Evolutionary conservation across 768 basidiomycete species (phyloP), one percentile per base, ranked within the genome.

Genomic region (Obba rivulosa): DNA sequence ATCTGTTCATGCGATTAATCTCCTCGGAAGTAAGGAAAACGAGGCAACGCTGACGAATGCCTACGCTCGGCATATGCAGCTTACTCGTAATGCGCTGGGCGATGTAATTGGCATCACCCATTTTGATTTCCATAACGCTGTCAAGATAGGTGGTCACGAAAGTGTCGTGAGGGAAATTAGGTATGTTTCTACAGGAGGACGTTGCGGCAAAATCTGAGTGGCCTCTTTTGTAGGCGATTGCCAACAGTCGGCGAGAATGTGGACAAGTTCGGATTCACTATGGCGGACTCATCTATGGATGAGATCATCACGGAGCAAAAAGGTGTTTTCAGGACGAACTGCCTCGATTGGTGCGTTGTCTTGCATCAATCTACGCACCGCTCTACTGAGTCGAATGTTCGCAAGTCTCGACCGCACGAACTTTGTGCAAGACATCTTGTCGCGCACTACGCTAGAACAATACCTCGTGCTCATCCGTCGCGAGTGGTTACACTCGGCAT

Each of bases 351-450:
- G 94, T 92, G 58, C 11, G 57, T 34, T 11, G 14, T 16, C 16
- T 46, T 8, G 10, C 14, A n/a, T 13, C 40, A n/a, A n/a, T n/a
- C n/a, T n/a, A n/a, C n/a, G n/a, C n/a, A n/a, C n/a, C n/a, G n/a
- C n/a, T n/a, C n/a, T n/a, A n/a, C n/a, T n/a, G n/a, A n/a, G n/a
- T n/a, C n/a, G n/a, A n/a, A n/a, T 22, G 14, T 36, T 42, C 45
- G 22, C 58, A 31, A 96, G 96, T 65, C 71, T 99, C 54, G 95
- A 99, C 60, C 84, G 96, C 34, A 99, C 96, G 3, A 99, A 99
- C 65, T 95, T 97, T 56, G 85, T 96, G 1, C 90, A 99, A 66
- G 95, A 98, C 60, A 92, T 96, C 57, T 72, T 97, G 38, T 95
- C 94, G 3, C 79, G 86, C 11, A 78, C 77, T 36, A 81, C 85